These are phyloP conservation scores for Coffea humblotiana DNA, from an alignment of 305 asterid genomes.

Conservation along the genomic window DNA sequence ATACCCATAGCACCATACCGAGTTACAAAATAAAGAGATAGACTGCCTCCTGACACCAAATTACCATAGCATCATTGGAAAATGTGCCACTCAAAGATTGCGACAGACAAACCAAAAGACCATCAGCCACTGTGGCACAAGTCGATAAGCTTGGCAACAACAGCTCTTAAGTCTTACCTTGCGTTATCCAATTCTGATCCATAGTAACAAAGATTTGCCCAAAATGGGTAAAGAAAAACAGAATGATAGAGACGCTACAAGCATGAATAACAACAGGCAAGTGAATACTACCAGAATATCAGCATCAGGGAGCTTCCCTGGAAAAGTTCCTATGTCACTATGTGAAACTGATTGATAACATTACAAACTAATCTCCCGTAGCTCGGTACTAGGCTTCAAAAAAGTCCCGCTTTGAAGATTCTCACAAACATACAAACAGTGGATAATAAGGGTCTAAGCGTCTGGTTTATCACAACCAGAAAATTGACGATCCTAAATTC, in stretches of 20 bases:
- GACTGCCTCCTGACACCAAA: neutral
- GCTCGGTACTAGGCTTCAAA: neutral
- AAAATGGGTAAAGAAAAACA: neutral
- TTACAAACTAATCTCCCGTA: constrained; percentile 1
- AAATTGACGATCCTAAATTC: constrained; percentile 10
- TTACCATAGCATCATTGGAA: neutral
- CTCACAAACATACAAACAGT: neutral
- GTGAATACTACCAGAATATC: neutral
- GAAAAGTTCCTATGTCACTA: neutral
- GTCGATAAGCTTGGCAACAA: too few species aligned
- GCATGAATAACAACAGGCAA: neutral
- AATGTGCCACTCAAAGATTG: neutral
- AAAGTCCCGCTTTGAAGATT: neutral
- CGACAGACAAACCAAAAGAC: neutral
- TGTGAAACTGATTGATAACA: neutral
- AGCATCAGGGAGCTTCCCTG: neutral
- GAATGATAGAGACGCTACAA: neutral
- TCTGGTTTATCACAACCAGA: neutral
- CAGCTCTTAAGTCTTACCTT: too few species aligned
- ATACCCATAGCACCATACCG: too few species aligned
- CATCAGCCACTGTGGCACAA: neutral
- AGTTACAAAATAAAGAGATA: too few species aligned
- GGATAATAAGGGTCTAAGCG: neutral
- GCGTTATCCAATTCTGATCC: neutral
- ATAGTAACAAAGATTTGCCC: neutral